phyloP scores from a whole-genome alignment of 352 stramenopile species.

The Pythium sp. region DNA sequence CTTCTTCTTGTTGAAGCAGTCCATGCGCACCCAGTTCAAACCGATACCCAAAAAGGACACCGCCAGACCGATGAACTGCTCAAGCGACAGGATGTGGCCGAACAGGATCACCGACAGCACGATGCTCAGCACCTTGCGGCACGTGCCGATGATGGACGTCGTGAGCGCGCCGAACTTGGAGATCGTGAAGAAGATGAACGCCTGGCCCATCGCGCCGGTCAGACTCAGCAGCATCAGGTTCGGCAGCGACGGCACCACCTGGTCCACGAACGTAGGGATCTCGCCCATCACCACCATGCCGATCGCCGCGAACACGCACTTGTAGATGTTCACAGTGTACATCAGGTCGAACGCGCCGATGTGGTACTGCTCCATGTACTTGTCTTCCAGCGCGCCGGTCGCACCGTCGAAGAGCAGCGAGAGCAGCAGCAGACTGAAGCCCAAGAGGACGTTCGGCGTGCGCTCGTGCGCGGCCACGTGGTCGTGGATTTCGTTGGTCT shows the following conservation, averaged over 20 bases:
- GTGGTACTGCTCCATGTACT: slow-evolving; percentile 79
- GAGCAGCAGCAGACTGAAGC: slow-evolving; percentile 60
- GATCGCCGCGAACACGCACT: slow-evolving; percentile 59
- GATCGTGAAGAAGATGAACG: slow-evolving; percentile 88
- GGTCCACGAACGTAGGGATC: slow-evolving; percentile 57
- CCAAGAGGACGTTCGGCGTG: slow-evolving; percentile 64
- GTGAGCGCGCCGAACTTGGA: slow-evolving; percentile 84
- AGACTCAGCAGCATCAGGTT: slow-evolving; percentile 72
- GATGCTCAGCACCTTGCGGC: slow-evolving; percentile 84
- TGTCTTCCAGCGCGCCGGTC: slow-evolving; percentile 78
- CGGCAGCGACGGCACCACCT: slow-evolving; percentile 52
- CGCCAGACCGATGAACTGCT: slow-evolving; percentile 63
- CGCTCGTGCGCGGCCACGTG: slow-evolving; percentile 42
- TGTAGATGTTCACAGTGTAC: slow-evolving; percentile 88
- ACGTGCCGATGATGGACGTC: slow-evolving; percentile 83
- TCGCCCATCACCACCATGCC: slow-evolving; percentile 77
- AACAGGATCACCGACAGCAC: slow-evolving; percentile 84
- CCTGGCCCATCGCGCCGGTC: slow-evolving; percentile 74
- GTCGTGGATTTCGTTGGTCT: slow-evolving; percentile 46
- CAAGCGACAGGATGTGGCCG: slow-evolving; percentile 63
- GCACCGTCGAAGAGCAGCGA: slow-evolving; percentile 80
- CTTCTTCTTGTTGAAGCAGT: slow-evolving; percentile 41
- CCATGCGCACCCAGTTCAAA: slow-evolving; percentile 75
- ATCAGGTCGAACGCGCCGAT: slow-evolving; percentile 85
- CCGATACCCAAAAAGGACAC: slow-evolving; percentile 72